phyloP scores from a whole-genome alignment of 352 stramenopile species.

The Phytophthora ohioensis region DNA sequence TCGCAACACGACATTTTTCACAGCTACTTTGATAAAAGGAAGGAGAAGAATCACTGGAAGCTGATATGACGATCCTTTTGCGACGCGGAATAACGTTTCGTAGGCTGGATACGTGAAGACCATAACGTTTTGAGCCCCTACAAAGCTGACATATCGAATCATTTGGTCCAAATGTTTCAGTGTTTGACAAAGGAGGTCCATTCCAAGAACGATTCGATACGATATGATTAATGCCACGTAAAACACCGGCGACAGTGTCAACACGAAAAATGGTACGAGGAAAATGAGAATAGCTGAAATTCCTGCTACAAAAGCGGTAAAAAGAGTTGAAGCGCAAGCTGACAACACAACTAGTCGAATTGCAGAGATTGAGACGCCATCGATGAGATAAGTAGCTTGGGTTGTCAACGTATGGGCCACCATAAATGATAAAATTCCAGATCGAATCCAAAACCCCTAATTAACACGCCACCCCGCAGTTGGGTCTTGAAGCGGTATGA shows the following conservation, averaged over 20 bases:
- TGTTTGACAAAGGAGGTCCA: constrained; percentile 13
- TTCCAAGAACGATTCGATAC: constrained; percentile 22
- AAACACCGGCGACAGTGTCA: constrained; percentile 23
- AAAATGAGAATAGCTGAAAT: constrained; percentile 26
- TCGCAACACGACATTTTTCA: constrained; percentile 35
- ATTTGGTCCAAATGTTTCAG: constrained; percentile 16
- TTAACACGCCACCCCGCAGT: constrained; percentile 6
- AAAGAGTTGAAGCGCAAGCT: constrained; percentile 14
- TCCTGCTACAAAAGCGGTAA: constrained; percentile 3
- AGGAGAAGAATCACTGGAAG: constrained; percentile 26
- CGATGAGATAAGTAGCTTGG: constrained; percentile 27
- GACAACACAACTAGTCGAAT: constrained; percentile 1
- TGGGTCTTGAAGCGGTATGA: constrained; percentile 20
- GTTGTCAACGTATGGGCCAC: constrained; percentile 6
- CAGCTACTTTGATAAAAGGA: constrained; percentile 34
- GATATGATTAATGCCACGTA: constrained; percentile 24
- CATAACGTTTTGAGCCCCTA: constrained; percentile 18
- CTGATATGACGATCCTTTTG: constrained; percentile 18
- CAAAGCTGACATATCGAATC: constrained; percentile 14
- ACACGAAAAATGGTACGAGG: constrained; percentile 28
- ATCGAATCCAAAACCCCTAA: constrained; percentile 24
- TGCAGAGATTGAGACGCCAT: constrained; percentile 16
- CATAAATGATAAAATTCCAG: constrained; percentile 9
- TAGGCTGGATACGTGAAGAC: constrained; percentile 31
- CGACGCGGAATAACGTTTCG: constrained; percentile 21